Evolutionary conservation across 2,329 filamentous ascomycete species (phyloP).

Genomic region (Cladosporium colombiae): DNA sequence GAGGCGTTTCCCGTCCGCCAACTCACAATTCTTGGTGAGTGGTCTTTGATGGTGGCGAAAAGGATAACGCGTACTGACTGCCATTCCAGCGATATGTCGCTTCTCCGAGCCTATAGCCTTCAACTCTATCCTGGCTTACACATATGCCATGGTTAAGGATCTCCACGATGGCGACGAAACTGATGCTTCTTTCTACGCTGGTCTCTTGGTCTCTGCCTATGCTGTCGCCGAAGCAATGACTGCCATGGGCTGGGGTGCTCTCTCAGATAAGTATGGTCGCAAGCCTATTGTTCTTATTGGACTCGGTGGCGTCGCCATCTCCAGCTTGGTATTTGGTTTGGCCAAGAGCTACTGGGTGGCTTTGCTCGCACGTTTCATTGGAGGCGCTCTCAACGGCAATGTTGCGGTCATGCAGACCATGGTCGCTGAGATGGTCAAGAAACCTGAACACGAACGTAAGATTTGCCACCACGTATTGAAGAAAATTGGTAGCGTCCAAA

Average conservation of each 20-base stretch:
- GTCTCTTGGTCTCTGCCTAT: constrained; percentile 81
- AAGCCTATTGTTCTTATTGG: constrained; percentile 81
- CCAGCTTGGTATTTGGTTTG: constrained; percentile 78
- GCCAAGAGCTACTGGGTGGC: constrained; percentile 80
- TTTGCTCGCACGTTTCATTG: constrained; percentile 69
- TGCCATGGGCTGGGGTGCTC: constrained; percentile 78
- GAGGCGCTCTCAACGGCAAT: constrained; percentile 82
- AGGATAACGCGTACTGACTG: neutral
- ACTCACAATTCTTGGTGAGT: constrained; percentile 77
- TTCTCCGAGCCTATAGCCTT: constrained; percentile 43
- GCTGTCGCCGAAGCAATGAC: constrained; percentile 77
- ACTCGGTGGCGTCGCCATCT: constrained; percentile 76
- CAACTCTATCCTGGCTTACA: constrained; percentile 88
- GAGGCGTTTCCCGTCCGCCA: constrained; percentile 78
- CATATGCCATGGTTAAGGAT: constrained; percentile 75
- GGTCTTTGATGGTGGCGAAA: neutral
- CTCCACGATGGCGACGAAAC: constrained; percentile 68
- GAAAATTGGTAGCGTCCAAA: neutral
- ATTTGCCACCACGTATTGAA: constrained; percentile 28
- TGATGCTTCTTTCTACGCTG: constrained; percentile 82
- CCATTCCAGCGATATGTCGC: constrained; percentile 20
- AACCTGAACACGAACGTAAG: constrained; percentile 80
- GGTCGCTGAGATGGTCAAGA: constrained; percentile 81
- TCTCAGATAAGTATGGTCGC: constrained; percentile 77
- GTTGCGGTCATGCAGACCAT: constrained; percentile 75